Base-by-base conservation (phyloP, 192 early-diverging fungal genomes). In the Lobosporangium transversale region DNA sequence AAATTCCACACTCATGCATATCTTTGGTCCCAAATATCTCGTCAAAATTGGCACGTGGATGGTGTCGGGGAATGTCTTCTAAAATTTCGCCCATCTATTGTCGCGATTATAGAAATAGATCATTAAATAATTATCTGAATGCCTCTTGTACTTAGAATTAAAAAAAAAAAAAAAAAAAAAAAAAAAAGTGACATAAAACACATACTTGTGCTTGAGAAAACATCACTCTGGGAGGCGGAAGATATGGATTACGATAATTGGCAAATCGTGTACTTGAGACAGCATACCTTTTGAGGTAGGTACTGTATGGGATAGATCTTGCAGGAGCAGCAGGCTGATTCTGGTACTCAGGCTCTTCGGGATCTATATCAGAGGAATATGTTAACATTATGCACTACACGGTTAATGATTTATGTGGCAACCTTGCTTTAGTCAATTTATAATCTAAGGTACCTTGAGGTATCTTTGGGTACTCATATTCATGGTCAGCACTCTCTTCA, bases 241-340 rank as follows among this genome's bases (percentile, higher is more conserved):
- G 54, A 59, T 79, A 88, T 1, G 85, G 76, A 37, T 70, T 83
- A 17, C 67, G 58, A 17, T 54, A 42, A 24, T 54, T 48, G 12
- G 37, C 53, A 9, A 63, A 50, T 23, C 56, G 65, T 15, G 58
- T 54, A 21, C 79, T 53, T 14, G 74, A 60, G 14, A 85, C 67
- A 23, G 48, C 48, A 55, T 82, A 87, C n/a, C 86, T 48, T 27
- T 76, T 84, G 10, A 89, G 81, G 48, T 87, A 89, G 21, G 70
- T 78, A 26, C 85, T 82, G 55, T 89, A 89, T 4, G 87, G 86
- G 59, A 89, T 89, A 20, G 87, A 86, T 53, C 76, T 66, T 35
- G 61, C 47, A 2, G 73, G 73, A 14, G 48, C 31, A 9, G 73
- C 56, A 1, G 73, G 65, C 37, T 40, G 27, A 14, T 3, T 76